Base-by-base conservation (phyloP, 176 grass and related monocot species). In the Alopecurus myosuroides region DNA sequence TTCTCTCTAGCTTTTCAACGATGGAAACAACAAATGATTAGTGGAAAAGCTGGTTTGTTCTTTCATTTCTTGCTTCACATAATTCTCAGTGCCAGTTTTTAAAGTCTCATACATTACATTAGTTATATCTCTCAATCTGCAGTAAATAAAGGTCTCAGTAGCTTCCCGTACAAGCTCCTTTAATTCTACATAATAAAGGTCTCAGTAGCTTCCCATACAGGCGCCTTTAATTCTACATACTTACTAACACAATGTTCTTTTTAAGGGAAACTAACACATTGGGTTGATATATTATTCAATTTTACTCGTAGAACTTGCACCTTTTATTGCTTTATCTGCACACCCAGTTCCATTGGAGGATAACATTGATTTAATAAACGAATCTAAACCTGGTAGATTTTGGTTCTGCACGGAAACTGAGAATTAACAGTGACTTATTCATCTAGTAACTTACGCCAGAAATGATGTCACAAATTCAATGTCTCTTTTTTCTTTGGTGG, bases 1-100 rank as follows among this genome's bases (percentile, higher is more conserved):
- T 99, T 99, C 89, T 88, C 50, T 86, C 81, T 84, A 79, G 84
- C 91, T 85, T 97, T 94, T 82, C 86, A 97, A 77, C 82, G 89
- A 87, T 99, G 90, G 94, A 99, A 99, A 83, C 86, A 92, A 25
- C 80, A 68, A 82, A 82, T 60, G 66, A 82, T 84, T 83, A 62
- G 79, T 86, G 86, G 70, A 80, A 88, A 85, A 90, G 50, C 72
- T 88, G 97, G 97, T 99, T 94, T 86, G 81, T 81, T n/a, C 78
- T 82, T 88, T 86, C 74, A 86, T 88, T 89, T 63, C 88, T 76
- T 79, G 58, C 78, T 87, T 82, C 42, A 75, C 60, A 88, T 88
- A 84, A 80, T 79, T 9, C 67, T 77, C 37, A 53, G 33, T 60
- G 7, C 57, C 79, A 50, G 8, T 39, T 50, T 84, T 22, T 53